A percentile compares a stretch with the other conserved stretches of the same genome.
Conservation (phyloP, 768 basidiomycete genomes). For the Mycena maculata region DNA sequence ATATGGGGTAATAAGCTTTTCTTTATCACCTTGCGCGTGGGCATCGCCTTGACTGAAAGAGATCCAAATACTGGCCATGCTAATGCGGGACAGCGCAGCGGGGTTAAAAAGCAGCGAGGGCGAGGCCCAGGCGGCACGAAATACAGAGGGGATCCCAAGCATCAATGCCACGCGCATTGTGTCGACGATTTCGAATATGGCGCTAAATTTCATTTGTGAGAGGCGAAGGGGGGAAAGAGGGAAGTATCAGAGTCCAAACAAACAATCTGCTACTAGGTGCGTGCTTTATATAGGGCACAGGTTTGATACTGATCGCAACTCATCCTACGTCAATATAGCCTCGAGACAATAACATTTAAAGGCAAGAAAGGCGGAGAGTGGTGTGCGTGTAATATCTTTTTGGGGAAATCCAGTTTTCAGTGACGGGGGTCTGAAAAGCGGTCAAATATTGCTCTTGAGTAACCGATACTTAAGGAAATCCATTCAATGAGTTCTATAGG, state of each 20-base stretch:
- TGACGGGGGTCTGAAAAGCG: too few species aligned
- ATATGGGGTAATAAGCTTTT: slow-evolving; percentile 60
- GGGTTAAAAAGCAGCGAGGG: slow-evolving; percentile 63
- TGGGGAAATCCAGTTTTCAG: too few species aligned
- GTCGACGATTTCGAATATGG: slow-evolving; percentile 10
- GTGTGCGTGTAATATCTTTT: too few species aligned
- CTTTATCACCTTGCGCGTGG: slow-evolving; percentile 52
- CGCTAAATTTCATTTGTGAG: slow-evolving; percentile 19
- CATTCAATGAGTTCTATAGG: too few species aligned
- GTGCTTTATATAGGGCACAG: not conserved
- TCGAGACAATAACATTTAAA: too few species aligned
- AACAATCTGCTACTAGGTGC: slow-evolving; percentile 10
- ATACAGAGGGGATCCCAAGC: slow-evolving; percentile 58
- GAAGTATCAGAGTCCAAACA: slow-evolving; percentile 2
- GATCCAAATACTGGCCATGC: slow-evolving; percentile 71
- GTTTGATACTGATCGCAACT: slow-evolving; percentile 7
- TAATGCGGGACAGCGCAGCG: slow-evolving; percentile 57
- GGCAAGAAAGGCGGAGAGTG: too few species aligned
- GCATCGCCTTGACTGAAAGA: slow-evolving; percentile 63
- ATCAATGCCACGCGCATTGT: slow-evolving; percentile 50
- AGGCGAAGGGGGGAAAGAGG: not conserved
- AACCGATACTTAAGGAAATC: too few species aligned
- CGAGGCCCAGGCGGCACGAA: slow-evolving; percentile 31
- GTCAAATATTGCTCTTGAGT: too few species aligned
- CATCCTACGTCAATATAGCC: too few species aligned